Base-by-base conservation (phyloP, 139 green algal genomes). In the Chlorella vulgaris region DNA sequence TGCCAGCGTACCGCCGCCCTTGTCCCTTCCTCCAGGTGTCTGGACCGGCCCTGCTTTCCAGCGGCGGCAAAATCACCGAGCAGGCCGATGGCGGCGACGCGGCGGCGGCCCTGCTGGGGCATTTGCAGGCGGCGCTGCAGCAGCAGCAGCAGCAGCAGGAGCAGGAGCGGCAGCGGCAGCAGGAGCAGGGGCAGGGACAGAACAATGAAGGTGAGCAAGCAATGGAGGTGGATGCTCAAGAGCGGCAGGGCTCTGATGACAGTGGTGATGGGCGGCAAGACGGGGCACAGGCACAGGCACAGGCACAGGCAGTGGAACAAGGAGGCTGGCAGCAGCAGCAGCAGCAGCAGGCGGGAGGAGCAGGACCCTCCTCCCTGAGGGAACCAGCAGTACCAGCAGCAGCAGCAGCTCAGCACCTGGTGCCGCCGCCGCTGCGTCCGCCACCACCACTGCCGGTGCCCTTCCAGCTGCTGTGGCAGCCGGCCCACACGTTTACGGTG, bases 81-180 rank as follows among this genome's bases (percentile, higher is more conserved):
- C 26, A 66, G 70, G 43, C 70, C 19, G 73, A 50, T 3, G 38
- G 33, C 6, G 33, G 28, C 8, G 35, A 35, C 0, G 73, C 53
- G 1, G 1, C 5, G 5, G 55, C 55, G 15, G 55, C 29, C 19
- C 53, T 68, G 73, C 53, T 79, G 24, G 51, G 68, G 22, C 50
- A 53, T 10, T 26, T 79, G 51, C 51, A 68, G 53, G 73, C 35
- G 36, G 58, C 35, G 24, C 36, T 79, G 36, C 47, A 68, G 36
- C 53, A 79, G 53, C 73, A 79, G 71, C n/a, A 78, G 31, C 31
- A 66, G 50, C 71, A 62, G 40, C 28, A 38, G 40, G 40, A 55
- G 40, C n/a, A 61, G 10, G 40, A 76, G 53, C 35, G 26, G 43
- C 39, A 65, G 50, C 70, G 65, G 70, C 22, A 36, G 31, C 47